Conservation (phyloP, 495 filamentous ascomycete species). For the Cairneyella variabilis region DNA sequence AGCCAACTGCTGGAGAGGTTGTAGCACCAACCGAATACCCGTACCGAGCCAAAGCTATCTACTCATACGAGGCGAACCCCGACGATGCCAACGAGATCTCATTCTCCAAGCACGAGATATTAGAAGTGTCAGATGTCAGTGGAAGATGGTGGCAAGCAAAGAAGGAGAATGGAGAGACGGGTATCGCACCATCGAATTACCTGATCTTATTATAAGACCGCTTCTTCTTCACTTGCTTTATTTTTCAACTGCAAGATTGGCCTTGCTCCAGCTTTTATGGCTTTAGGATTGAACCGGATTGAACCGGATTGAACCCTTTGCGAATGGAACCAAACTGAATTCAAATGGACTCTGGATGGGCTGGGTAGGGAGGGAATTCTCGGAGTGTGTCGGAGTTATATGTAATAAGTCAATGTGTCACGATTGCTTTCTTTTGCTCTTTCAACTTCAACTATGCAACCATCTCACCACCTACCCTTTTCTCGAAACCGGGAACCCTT, state of each 20-base stretch:
- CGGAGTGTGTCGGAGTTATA: conserved; percentile 16
- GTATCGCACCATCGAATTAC: conserved; percentile 97
- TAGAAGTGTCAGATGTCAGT: conserved; percentile 96
- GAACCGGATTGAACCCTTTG: background rate
- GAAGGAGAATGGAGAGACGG: conserved; percentile 92
- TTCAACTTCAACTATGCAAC: too few relatives aligned
- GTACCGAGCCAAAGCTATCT: conserved; percentile 96
- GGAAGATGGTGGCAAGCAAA: conserved; percentile 98
- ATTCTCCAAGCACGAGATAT: conserved; percentile 92
- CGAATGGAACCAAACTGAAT: background rate
- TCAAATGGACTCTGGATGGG: background rate
- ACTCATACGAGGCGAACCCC: conserved; percentile 96
- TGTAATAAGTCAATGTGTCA: conserved; percentile 24
- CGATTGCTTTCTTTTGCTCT: conserved; percentile 16
- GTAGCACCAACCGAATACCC: conserved; percentile 88
- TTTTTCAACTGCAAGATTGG: too few relatives aligned
- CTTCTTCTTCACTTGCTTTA: background rate
- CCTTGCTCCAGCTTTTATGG: too few relatives aligned
- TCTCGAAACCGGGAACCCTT: too few relatives aligned
- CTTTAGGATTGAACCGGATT: background rate
- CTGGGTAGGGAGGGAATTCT: background rate
- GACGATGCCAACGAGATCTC: conserved; percentile 98
- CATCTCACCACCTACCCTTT: too few relatives aligned
- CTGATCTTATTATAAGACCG: conserved; percentile 80
- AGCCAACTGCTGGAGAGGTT: conserved; percentile 56